Evolutionary conservation across 1,284 basidiomycete species (phyloP).

Genomic region (Filobasidium uniguttulatum): DNA sequence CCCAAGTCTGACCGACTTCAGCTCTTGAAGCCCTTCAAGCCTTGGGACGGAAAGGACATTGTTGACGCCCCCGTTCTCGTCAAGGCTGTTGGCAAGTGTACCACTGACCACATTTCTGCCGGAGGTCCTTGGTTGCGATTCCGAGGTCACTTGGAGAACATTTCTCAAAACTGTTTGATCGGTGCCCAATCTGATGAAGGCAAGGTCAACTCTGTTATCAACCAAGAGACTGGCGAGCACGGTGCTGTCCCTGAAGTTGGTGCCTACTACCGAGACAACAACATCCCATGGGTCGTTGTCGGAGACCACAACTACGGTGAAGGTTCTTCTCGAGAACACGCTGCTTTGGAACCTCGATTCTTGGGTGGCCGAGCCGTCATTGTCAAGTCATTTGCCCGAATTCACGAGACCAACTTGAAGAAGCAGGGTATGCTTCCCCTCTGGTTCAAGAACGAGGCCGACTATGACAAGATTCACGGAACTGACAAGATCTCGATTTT

Average conservation of each 20-base stretch:
- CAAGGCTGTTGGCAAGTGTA: slow-evolving; percentile 99
- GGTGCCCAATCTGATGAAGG: slow-evolving; percentile 88
- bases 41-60: slow-evolving; percentile 89
- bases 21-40: slow-evolving; percentile 75
- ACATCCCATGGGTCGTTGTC: slow-evolving; percentile 90
- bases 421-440: slow-evolving; percentile 55
- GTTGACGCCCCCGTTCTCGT: slow-evolving; percentile 83
- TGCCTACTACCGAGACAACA: slow-evolving; percentile 74
- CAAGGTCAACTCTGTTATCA: slow-evolving; percentile 91
- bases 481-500: slow-evolving; percentile 71
- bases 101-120: slow-evolving; percentile 79
- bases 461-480: slow-evolving; percentile 79
- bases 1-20: slow-evolving; percentile 90
- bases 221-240: slow-evolving; percentile 77
- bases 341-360: slow-evolving; percentile 93
- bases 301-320: slow-evolving; percentile 94
- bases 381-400: slow-evolving; percentile 87
- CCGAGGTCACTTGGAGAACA: slow-evolving; percentile 97
- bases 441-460: slow-evolving; percentile 61
- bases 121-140: slow-evolving; percentile 99
- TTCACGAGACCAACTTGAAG: slow-evolving; percentile 81
- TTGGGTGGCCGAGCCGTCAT: slow-evolving; percentile 92
- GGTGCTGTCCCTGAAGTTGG: slow-evolving; percentile 72
- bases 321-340: slow-evolving; percentile 91
- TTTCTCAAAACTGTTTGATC: slow-evolving; percentile 95